A percentile compares a stretch with the other conserved stretches of the same genome.
phyloP scores from a whole-genome alignment of 768 basidiomycete species.

The Pisolithus orientalis region DNA sequence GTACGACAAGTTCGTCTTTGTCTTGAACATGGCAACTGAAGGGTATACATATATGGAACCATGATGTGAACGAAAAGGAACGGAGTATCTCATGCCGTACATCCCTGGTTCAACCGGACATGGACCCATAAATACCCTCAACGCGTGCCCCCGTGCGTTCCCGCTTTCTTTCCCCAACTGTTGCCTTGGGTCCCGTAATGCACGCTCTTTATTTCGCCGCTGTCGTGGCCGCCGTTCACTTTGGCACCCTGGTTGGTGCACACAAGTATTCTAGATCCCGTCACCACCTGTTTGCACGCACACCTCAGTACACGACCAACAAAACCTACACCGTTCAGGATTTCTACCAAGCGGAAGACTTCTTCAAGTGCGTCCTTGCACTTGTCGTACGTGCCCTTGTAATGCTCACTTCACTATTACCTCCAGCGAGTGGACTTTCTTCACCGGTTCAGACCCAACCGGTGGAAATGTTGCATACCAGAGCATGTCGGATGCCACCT shows the following conservation, averaged over 20 bases:
- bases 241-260: slow-evolving; percentile 34
- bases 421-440: slow-evolving; percentile 63
- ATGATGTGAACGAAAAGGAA: too few relatives aligned
- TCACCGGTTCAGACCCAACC: slow-evolving; percentile 58
- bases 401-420: neutral
- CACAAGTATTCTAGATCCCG: slow-evolving; percentile 23
- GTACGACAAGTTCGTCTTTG: too few relatives aligned
- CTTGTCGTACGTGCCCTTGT: neutral
- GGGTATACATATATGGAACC: too few relatives aligned
- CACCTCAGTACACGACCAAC: slow-evolving; percentile 10
- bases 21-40: too few relatives aligned
- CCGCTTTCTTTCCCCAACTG: neutral
- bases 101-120: neutral
- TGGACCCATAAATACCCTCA: neutral
- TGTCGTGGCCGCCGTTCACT: slow-evolving; percentile 26
- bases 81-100: neutral
- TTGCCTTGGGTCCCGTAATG: slow-evolving; percentile 17
- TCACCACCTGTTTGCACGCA: slow-evolving; percentile 21
- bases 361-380: slow-evolving; percentile 45
- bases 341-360: slow-evolving; percentile 44
- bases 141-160: neutral
- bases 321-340: slow-evolving; percentile 32
- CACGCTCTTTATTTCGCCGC: slow-evolving; percentile 23
- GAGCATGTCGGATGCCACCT: slow-evolving; percentile 38
- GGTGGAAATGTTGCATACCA: slow-evolving; percentile 62